Conservation (phyloP, 2,329 filamentous ascomycete genomes). For the Orbilia quercus region DNA sequence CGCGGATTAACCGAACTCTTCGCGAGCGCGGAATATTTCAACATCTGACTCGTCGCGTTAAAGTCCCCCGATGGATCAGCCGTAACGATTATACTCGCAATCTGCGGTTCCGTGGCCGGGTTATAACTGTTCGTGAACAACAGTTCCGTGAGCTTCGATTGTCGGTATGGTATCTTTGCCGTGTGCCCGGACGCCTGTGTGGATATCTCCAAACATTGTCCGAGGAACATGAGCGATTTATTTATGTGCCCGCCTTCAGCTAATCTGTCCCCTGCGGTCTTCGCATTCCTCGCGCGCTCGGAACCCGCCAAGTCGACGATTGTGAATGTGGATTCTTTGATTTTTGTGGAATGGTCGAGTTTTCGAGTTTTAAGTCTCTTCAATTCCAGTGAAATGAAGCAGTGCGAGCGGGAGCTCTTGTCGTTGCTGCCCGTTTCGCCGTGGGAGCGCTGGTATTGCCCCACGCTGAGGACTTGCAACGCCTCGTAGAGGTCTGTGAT, state of each 20-base stretch:
- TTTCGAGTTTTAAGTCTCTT: constrained; percentile 62
- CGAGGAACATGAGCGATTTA: constrained; percentile 96
- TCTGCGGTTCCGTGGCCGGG: constrained; percentile 75
- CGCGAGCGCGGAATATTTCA: constrained; percentile 91
- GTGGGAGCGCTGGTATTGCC: constrained; percentile 77
- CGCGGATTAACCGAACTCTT: constrained; percentile 92
- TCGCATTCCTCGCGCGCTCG: constrained; percentile 90
- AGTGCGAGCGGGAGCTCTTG: constrained; percentile 86
- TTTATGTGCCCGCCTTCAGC: constrained; percentile 99
- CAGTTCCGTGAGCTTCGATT: constrained; percentile 86
- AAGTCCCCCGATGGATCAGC: constrained; percentile 93
- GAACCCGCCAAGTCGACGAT: constrained; percentile 94
- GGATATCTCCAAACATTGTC: constrained; percentile 96
- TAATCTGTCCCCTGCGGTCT: constrained; percentile 90
- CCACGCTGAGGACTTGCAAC: constrained; percentile 55
- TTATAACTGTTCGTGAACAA: constrained; percentile 90
- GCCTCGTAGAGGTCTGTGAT: constrained; percentile 86
- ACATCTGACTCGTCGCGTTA: constrained; percentile 94
- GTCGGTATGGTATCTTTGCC: constrained; percentile 75
- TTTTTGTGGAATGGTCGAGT: constrained; percentile 72
- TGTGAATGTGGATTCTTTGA: constrained; percentile 74
- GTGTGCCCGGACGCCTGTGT: constrained; percentile 62
- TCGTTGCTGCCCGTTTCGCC: constrained; percentile 94
- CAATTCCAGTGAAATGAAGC: constrained; percentile 54
- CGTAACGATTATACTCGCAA: constrained; percentile 94